phyloP scores from a whole-genome alignment of 495 filamentous ascomycete species.

The Cercophora newfieldiana region DNA sequence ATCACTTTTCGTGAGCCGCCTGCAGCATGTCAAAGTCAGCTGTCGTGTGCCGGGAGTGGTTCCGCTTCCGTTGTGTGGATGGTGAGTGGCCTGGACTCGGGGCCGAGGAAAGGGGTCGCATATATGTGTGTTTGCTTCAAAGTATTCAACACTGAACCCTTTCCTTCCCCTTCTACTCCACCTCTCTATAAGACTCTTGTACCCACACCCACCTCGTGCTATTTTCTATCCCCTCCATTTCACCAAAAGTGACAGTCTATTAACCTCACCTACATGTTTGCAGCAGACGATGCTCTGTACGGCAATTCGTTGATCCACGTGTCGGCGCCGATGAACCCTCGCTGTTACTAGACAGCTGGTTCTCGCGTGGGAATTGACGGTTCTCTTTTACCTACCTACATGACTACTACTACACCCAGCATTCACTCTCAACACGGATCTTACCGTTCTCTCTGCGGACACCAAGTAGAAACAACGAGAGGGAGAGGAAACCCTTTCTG shows the following conservation, averaged over 20 bases:
- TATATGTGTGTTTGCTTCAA: background rate
- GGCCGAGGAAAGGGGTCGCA: background rate
- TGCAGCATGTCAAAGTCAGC: background rate
- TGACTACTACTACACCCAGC: background rate
- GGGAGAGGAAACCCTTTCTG: background rate
- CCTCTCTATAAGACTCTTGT: background rate
- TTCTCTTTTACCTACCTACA: background rate
- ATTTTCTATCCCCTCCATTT: background rate
- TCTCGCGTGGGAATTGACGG: constrained; percentile 20
- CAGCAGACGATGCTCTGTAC: constrained; percentile 16
- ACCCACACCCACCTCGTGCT: background rate
- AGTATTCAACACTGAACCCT: background rate
- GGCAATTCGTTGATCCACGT: constrained; percentile 20
- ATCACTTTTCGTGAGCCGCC: background rate
- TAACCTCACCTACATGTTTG: constrained; percentile 9
- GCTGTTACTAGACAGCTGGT: constrained; percentile 34
- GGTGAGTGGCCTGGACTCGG: background rate
- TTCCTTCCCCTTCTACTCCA: background rate
- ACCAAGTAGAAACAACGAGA: background rate
- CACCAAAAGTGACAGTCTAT: background rate
- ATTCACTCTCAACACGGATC: background rate
- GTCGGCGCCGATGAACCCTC: constrained; percentile 21
- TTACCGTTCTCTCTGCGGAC: background rate
- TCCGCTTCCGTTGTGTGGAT: background rate
- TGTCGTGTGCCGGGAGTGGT: background rate